A percentile compares a stretch with the other conserved stretches of the same genome.
Conservation (phyloP, 331 rosid genomes). For the Prunus yedoensis region DNA sequence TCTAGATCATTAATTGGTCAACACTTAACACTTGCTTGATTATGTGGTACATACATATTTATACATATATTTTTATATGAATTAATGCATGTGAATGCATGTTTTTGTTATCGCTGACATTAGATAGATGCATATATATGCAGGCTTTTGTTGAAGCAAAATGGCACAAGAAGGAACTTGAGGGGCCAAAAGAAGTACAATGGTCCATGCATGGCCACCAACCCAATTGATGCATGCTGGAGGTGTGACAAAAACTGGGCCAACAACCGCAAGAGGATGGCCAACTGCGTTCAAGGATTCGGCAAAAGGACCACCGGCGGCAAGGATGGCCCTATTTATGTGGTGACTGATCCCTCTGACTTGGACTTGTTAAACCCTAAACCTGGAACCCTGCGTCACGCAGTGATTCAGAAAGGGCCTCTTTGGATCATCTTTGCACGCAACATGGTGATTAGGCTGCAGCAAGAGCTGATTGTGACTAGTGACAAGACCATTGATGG, state of each 20-base stretch:
- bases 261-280: constrained; percentile 50
- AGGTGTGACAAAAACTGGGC: constrained; percentile 80
- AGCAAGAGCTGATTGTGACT: constrained; percentile 58
- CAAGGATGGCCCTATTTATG: constrained; percentile 48
- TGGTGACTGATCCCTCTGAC: constrained; percentile 62
- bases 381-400: constrained; percentile 70
- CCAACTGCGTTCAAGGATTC: constrained; percentile 61
- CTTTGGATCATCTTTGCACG: constrained; percentile 66
- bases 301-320: constrained; percentile 57
- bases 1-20: no score
- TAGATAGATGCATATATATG: background rate
- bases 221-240: constrained; percentile 91
- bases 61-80: background rate
- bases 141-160: constrained; percentile 27
- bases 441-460: constrained; percentile 54
- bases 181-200: background rate
- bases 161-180: constrained; percentile 39
- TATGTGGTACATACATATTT: background rate
- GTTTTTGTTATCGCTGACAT: no score
- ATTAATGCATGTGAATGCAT: background rate
- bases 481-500: constrained; percentile 76
- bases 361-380: constrained; percentile 40
- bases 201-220: constrained; percentile 52
- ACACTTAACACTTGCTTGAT: no score
- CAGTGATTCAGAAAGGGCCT: constrained; percentile 49